These are phyloP conservation scores for Saturnispora besseyi DNA, from an alignment of 805 yeast species.

Conservation along the genomic window DNA sequence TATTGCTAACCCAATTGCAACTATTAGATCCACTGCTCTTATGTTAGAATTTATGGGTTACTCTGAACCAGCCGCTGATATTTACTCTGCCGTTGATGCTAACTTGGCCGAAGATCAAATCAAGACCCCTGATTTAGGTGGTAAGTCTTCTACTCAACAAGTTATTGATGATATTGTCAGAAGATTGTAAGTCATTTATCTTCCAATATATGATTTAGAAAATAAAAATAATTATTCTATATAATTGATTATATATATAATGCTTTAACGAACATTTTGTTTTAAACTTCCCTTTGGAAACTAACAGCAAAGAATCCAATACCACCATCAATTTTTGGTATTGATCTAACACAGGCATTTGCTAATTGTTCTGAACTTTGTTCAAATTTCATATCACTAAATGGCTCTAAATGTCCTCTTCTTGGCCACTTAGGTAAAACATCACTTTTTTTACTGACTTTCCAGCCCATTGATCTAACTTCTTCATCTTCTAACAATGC, in stretches of 20 bases:
- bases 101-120: constrained; percentile 70
- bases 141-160: constrained; percentile 75
- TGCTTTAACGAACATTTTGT: constrained; percentile 13
- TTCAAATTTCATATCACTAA: constrained; percentile 33
- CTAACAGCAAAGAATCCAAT: constrained; percentile 97
- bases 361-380: constrained; percentile 48
- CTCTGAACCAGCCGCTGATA: constrained; percentile 80
- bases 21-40: constrained; percentile 94
- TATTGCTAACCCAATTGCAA: constrained; percentile 93
- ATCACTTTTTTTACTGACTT: constrained; percentile 43
- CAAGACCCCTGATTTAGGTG: constrained; percentile 95
- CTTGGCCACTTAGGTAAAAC: constrained; percentile 83
- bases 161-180: constrained; percentile 76
- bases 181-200: constrained; percentile 28
- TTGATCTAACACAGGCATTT: constrained; percentile 77
- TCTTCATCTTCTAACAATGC: constrained; percentile 60
- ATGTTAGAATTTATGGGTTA: constrained; percentile 96
- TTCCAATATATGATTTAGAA: not conserved
- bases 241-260: constrained; percentile 17
- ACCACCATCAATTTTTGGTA: constrained; percentile 92
- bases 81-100: constrained; percentile 91
- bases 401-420: constrained; percentile 70
- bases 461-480: constrained; percentile 70
- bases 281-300: constrained; percentile 45
- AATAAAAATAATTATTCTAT: not conserved